Evolutionary conservation across 169 alveolate species (phyloP).

Genomic region (Fabrea salina): DNA sequence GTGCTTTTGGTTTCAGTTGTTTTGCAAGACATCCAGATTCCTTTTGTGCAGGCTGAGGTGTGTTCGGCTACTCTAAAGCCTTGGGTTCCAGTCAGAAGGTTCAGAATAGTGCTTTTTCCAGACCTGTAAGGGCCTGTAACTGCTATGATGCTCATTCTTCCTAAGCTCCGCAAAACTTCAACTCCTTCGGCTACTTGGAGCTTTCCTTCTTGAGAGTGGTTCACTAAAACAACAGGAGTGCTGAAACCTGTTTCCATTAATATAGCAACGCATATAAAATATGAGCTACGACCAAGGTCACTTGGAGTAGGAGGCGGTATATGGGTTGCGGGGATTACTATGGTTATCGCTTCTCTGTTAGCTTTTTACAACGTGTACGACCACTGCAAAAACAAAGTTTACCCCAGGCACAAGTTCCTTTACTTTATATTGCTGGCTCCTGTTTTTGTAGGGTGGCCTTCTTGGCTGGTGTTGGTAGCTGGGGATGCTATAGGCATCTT

Average conservation of each 20-base stretch:
- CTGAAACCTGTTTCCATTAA: too few relatives aligned
- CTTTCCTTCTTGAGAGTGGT: too few relatives aligned
- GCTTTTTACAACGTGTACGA: background rate
- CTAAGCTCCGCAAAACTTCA: too few relatives aligned
- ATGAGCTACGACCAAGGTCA: background rate
- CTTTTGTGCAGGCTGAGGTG: conserved; percentile 70
- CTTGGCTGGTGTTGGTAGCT: background rate
- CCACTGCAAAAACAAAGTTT: background rate
- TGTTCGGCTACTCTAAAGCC: conserved; percentile 66
- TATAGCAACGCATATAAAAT: too few relatives aligned
- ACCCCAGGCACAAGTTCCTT: background rate
- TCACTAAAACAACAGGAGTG: too few relatives aligned
- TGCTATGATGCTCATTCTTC: conserved; percentile 45
- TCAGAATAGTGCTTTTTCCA: conserved; percentile 48
- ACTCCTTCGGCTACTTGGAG: too few relatives aligned
- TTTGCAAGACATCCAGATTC: conserved; percentile 42
- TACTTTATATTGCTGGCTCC: background rate
- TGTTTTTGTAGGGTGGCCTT: background rate
- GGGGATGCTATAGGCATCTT: background rate
- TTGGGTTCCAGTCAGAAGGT: conserved; percentile 38
- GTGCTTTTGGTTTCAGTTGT: conserved; percentile 47
- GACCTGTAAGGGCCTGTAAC: conserved; percentile 52
- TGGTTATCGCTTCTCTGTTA: background rate
- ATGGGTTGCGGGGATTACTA: background rate
- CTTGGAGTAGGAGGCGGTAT: background rate